phyloP scores from a whole-genome alignment of 805 yeast species.

The Priceomyces melissophilus region DNA sequence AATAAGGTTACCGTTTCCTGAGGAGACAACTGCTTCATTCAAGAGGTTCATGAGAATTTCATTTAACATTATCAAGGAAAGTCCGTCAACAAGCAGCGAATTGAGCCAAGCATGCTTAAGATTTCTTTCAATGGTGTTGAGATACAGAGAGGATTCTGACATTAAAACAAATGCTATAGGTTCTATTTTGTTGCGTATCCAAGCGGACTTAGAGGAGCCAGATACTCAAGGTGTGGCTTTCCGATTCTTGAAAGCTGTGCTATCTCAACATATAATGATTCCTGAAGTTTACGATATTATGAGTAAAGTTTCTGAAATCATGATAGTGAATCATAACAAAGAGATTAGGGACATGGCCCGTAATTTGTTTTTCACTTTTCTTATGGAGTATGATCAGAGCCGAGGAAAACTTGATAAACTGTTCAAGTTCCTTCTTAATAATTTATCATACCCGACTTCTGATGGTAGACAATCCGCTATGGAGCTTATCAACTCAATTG shows the following conservation, averaged over 20 bases:
- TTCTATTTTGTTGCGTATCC: constrained; percentile 65
- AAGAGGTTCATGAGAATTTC: constrained; percentile 59
- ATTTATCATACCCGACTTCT: constrained; percentile 79
- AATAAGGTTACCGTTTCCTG: constrained; percentile 60
- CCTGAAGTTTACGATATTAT: constrained; percentile 90
- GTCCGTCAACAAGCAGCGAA: constrained; percentile 75
- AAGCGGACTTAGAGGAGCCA: constrained; percentile 89
- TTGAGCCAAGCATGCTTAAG: constrained; percentile 77
- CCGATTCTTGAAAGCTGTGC: constrained; percentile 74
- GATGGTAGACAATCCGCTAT: constrained; percentile 86
- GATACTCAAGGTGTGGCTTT: constrained; percentile 85
- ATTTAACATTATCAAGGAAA: constrained; percentile 62
- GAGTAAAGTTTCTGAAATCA: constrained; percentile 74
- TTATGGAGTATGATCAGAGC: constrained; percentile 95
- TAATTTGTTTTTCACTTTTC: constrained; percentile 74
- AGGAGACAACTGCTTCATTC: constrained; percentile 49
- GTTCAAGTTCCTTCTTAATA: constrained; percentile 73
- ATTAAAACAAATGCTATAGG: constrained; percentile 70
- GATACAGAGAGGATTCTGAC: constrained; percentile 62
- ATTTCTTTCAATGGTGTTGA: constrained; percentile 66
- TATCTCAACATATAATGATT: constrained; percentile 66
- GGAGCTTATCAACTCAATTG: constrained; percentile 74
- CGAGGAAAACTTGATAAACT: constrained; percentile 79
- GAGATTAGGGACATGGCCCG: constrained; percentile 84
- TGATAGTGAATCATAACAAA: constrained; percentile 85